phyloP scores from a whole-genome alignment of 2,329 filamentous ascomycete genomes.

The Colletotrichum plurivorum region DNA sequence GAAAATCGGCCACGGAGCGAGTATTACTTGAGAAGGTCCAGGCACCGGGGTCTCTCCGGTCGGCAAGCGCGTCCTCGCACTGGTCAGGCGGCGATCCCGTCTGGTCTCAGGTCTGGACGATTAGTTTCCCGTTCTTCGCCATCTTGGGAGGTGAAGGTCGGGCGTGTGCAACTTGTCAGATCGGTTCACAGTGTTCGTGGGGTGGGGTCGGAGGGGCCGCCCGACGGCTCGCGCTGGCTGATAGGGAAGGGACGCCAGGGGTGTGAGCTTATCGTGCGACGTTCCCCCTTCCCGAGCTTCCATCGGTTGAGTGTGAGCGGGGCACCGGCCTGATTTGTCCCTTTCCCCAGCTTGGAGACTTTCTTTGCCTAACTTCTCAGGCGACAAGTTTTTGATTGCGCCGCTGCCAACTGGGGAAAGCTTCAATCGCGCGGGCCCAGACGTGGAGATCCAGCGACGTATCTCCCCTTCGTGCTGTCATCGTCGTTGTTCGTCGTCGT shows the following conservation, averaged over 20 bases:
- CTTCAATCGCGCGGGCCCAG: conserved; percentile 28
- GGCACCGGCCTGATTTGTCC: conserved; percentile 6
- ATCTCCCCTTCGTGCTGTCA: background rate
- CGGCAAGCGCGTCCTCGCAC: conserved; percentile 7
- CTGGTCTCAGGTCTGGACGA: conserved; percentile 26
- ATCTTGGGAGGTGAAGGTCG: background rate
- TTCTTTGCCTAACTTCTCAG: conserved; percentile 16
- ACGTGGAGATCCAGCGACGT: conserved; percentile 12
- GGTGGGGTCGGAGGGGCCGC: conserved; percentile 31
- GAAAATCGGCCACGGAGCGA: background rate
- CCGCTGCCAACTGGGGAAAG: conserved; percentile 32
- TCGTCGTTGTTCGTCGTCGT: background rate
- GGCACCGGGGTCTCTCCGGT: background rate
- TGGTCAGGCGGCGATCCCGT: conserved; percentile 23
- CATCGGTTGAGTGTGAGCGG: conserved; percentile 16
- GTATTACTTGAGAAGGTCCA: too few relatives aligned
- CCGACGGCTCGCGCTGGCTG: conserved; percentile 14
- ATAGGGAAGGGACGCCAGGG: background rate
- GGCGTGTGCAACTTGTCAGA: conserved; percentile 20
- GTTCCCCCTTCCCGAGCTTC: conserved; percentile 6
- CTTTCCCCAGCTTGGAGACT: conserved; percentile 20
- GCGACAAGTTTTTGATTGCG: conserved; percentile 15
- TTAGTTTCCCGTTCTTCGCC: conserved; percentile 5
- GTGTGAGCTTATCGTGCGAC: conserved; percentile 11
- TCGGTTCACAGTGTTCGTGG: conserved; percentile 23